Evolutionary conservation across 441 rosid species (phyloP), one percentile per base, ranked within the genome.

Genomic region (Populus hybrid): DNA sequence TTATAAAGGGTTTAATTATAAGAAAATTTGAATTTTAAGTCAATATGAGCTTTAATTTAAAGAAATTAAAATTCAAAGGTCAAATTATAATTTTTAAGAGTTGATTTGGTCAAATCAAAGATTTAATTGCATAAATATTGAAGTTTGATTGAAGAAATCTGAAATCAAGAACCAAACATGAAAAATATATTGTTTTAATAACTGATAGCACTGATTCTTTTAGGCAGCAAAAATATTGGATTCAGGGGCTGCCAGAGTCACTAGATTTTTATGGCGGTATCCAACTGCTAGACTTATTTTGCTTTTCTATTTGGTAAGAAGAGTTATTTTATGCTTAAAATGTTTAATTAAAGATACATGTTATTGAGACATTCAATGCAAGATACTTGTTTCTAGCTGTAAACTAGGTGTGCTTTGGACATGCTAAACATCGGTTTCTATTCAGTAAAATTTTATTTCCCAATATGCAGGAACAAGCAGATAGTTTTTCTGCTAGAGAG

Each of bases 211-310:
- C 24, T 24, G 24, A 24, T 24, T 24, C 24, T 24, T 24, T 24
- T 24, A 26, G 86, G 98, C 96, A 34, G 98, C 97, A 72, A 97
- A 94, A 81, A 69, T 94, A 42, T 83, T 97, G 82, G 98, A 97
- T 84, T 86, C 98, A 4, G 98, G 98, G 50, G 97, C 97, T 80
- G 99, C 91, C 73, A 91, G 98, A 87, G 99, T 95, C 81, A 97
- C 97, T 0, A 87, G 98, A 84, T 97, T 97, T 84, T 91, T 97
- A 73, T 94, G 97, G 98, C 95, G 93, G 78, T 94, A 97, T 83
- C 99, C 98, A n/a, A 85, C 89, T 69, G 98, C 99, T 72, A 92
- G 98, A 61, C 82, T 97, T 59, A 80, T 84, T 78, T 78, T 91
- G 75, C 95, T 97, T 34, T 92, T 90, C 86, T 94, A 97, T 89